Conservation (phyloP, 2,329 filamentous ascomycete genomes). For the Hypoxylon sp. region DNA sequence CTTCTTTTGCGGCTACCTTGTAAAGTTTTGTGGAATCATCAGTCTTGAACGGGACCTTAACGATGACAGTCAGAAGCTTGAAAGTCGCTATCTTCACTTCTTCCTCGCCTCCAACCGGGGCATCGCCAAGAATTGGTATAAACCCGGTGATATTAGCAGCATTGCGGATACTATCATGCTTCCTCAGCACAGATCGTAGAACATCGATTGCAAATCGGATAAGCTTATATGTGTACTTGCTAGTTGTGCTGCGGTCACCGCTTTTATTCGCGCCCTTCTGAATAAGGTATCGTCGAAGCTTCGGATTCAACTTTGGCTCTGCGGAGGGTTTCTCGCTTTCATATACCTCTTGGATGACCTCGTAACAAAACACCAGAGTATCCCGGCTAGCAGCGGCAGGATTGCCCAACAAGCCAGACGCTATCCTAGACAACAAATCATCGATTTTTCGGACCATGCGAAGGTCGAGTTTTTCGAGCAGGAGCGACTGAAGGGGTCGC, state of each 20-base stretch:
- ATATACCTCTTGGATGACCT: conserved; percentile 90
- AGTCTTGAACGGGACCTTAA: conserved; percentile 83
- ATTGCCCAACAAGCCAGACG: conserved; percentile 86
- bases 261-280: conserved; percentile 83
- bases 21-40: conserved; percentile 74
- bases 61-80: conserved; percentile 84
- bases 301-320: conserved; percentile 70
- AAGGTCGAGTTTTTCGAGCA: conserved; percentile 86
- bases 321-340: conserved; percentile 67
- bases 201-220: conserved; percentile 90
- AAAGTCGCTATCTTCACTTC: conserved; percentile 93
- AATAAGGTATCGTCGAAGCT: conserved; percentile 80
- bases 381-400: conserved; percentile 82
- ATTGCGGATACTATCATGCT: conserved; percentile 84
- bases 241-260: conserved; percentile 77
- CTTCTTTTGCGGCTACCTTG: conserved; percentile 86
- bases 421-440: conserved; percentile 85
- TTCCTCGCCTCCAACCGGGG: conserved; percentile 85
- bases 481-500: conserved; percentile 79
- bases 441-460: conserved; percentile 91
- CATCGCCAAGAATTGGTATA: conserved; percentile 88
- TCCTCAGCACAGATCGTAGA: conserved; percentile 85
- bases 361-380: conserved; percentile 93
- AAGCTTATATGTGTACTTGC: conserved; percentile 88
- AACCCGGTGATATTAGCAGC: conserved; percentile 86